Conservation (phyloP, 2,329 filamentous ascomycete genomes). For the Orbilia javanica region DNA sequence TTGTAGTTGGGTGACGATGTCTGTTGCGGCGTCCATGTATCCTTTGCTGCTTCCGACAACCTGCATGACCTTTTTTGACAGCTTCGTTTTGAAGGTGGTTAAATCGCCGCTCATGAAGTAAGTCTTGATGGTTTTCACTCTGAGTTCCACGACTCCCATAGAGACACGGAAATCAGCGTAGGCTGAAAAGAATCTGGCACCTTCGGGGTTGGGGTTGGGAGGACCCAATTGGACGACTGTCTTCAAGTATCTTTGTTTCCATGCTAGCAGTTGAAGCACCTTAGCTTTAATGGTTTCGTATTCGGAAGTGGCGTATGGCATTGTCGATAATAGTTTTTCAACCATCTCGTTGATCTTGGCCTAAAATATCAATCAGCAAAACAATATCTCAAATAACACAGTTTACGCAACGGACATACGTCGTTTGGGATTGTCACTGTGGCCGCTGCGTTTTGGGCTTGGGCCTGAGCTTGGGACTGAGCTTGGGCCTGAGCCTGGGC, state of each 20-base stretch:
- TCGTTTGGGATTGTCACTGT: background rate
- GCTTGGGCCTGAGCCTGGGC: background rate
- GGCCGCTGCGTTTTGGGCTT: background rate
- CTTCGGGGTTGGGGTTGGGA: background rate
- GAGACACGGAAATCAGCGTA: constrained; percentile 26
- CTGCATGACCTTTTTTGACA: constrained; percentile 44
- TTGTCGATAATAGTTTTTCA: constrained; percentile 16
- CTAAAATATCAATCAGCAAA: constrained; percentile 8
- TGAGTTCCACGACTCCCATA: constrained; percentile 33
- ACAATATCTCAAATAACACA: background rate
- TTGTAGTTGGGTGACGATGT: constrained; percentile 12
- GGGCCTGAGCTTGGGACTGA: background rate
- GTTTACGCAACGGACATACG: background rate
- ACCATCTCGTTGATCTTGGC: constrained; percentile 14
- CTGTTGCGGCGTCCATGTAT: constrained; percentile 13
- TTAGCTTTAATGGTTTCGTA: constrained; percentile 18
- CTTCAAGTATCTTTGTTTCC: background rate
- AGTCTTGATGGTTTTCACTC: constrained; percentile 19
- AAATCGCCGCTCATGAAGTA: constrained; percentile 9
- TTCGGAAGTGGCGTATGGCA: constrained; percentile 21
- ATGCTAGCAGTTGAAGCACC: background rate
- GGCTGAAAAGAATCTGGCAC: background rate
- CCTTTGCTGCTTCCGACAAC: constrained; percentile 21
- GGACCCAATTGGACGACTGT: background rate
- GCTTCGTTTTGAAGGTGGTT: constrained; percentile 28